These are phyloP conservation scores for Colletotrichum magnum DNA, from an alignment of 2,329 filamentous ascomycete species.

Conservation along the genomic window DNA sequence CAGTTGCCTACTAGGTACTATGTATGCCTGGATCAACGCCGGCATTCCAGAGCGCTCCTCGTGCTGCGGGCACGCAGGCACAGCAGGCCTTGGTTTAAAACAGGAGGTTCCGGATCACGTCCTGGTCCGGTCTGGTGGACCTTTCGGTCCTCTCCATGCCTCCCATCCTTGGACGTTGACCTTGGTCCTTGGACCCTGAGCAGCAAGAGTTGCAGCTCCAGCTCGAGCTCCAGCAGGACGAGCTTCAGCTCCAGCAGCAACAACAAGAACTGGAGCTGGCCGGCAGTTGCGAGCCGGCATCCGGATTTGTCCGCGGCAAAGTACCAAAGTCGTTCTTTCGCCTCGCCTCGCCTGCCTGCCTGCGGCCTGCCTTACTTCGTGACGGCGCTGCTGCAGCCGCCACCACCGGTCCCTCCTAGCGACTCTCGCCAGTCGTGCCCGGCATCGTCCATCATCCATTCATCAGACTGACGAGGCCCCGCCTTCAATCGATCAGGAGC, in stretches of 20 bases:
- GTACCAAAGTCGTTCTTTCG: not conserved
- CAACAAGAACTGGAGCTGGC: slow-evolving; percentile 9
- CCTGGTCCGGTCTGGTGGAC: slow-evolving; percentile 20
- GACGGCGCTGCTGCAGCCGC: slow-evolving; percentile 38
- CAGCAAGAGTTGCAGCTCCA: not conserved
- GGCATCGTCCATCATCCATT: slow-evolving; percentile 23
- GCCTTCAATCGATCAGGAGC: slow-evolving; percentile 21
- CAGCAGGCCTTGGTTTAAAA: slow-evolving; percentile 32
- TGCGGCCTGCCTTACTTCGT: slow-evolving; percentile 9
- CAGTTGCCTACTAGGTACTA: not conserved
- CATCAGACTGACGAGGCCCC: slow-evolving; percentile 2
- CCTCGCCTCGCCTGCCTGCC: too few relatives aligned
- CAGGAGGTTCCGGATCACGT: slow-evolving; percentile 35
- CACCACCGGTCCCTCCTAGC: slow-evolving; percentile 34
- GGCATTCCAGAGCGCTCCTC: slow-evolving; percentile 36
- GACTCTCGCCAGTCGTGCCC: slow-evolving; percentile 17
- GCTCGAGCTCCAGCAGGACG: not conserved
- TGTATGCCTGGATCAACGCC: slow-evolving; percentile 5
- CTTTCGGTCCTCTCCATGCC: slow-evolving; percentile 1
- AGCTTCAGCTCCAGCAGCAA: too few relatives aligned
- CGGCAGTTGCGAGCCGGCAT: slow-evolving; percentile 18
- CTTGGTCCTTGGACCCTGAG: not conserved
- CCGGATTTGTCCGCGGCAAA: not conserved
- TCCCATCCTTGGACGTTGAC: not conserved
- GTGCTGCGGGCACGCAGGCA: slow-evolving; percentile 30